Conservation (phyloP, 345 rosid genomes). For the Moricandia arvensis region DNA sequence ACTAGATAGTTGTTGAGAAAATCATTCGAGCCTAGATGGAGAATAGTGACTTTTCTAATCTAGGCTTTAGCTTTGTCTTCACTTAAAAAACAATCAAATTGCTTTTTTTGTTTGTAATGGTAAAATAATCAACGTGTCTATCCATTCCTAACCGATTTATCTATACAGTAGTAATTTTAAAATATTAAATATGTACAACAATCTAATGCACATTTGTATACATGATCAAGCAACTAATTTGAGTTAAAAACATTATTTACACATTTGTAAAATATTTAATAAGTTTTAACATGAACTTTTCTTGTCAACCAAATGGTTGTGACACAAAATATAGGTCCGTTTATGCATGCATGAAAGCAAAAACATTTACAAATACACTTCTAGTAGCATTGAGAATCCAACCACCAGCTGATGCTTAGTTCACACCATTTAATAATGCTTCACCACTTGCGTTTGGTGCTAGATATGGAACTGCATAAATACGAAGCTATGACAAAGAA, state of each 20-base stretch:
- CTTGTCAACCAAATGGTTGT: not conserved
- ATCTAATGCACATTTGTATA: not conserved
- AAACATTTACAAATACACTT: slow-evolving; percentile 65
- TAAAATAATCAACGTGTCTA: slow-evolving; percentile 72
- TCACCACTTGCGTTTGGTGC: slow-evolving; percentile 72
- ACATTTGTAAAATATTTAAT: not conserved
- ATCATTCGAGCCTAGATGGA: slow-evolving; percentile 84
- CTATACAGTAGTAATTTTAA: slow-evolving; percentile 34
- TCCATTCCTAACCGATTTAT: slow-evolving; percentile 83
- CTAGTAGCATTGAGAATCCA: slow-evolving; percentile 89
- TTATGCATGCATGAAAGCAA: not conserved
- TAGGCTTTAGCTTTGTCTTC: slow-evolving; percentile 61
- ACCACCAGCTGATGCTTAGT: slow-evolving; percentile 92
- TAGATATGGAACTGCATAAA: no score
- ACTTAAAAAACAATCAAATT: slow-evolving; percentile 62
- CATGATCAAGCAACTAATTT: not conserved
- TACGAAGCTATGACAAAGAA: no score
- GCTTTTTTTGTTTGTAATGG: slow-evolving; percentile 53
- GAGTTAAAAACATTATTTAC: not conserved
- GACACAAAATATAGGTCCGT: not conserved
- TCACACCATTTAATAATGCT: slow-evolving; percentile 63
- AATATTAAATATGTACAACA: not conserved
- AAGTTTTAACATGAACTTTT: slow-evolving; percentile 12
- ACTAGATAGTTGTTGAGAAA: slow-evolving; percentile 87
- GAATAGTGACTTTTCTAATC: slow-evolving; percentile 56